These are phyloP conservation scores for Zalaria sp. DNA, from an alignment of 2,329 filamentous ascomycete genomes.

Conservation along the genomic window DNA sequence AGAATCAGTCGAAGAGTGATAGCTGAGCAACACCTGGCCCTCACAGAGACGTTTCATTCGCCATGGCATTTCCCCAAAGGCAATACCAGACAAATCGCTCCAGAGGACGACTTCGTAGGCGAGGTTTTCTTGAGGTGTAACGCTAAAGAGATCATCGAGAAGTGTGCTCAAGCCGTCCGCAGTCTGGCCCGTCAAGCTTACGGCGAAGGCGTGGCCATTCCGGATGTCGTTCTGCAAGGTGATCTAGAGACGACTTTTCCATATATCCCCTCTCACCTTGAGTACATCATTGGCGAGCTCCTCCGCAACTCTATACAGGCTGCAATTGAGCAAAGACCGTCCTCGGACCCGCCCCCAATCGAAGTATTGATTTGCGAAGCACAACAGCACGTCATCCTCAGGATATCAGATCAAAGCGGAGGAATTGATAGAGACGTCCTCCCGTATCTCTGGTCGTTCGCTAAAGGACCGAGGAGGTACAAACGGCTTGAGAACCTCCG, in stretches of 20 bases:
- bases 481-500: conserved; percentile 71
- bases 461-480: conserved; percentile 71
- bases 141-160: conserved; percentile 74
- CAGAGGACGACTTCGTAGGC: conserved; percentile 74
- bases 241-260: conserved; percentile 86
- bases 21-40: conserved; percentile 87
- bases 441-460: conserved; percentile 92
- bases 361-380: conserved; percentile 92
- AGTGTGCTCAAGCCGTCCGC: conserved; percentile 63
- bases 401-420: conserved; percentile 89
- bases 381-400: conserved; percentile 86
- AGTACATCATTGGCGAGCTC: conserved; percentile 94
- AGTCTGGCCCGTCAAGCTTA: conserved; percentile 64
- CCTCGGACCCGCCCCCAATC: conserved; percentile 75
- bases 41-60: conserved; percentile 87
- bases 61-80: conserved; percentile 79
- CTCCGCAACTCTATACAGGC: conserved; percentile 91
- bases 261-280: conserved; percentile 72
- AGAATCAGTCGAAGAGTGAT: conserved; percentile 92
- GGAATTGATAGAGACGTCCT: conserved; percentile 76
- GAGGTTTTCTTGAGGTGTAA: conserved; percentile 92
- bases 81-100: conserved; percentile 36
- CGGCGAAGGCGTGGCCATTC: conserved; percentile 55
- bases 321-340: conserved; percentile 51
- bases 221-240: conserved; percentile 69